Evolutionary conservation across 305 asterid species (phyloP), one percentile per base, ranked within the genome.

Genomic region (Solanum hybrid): DNA sequence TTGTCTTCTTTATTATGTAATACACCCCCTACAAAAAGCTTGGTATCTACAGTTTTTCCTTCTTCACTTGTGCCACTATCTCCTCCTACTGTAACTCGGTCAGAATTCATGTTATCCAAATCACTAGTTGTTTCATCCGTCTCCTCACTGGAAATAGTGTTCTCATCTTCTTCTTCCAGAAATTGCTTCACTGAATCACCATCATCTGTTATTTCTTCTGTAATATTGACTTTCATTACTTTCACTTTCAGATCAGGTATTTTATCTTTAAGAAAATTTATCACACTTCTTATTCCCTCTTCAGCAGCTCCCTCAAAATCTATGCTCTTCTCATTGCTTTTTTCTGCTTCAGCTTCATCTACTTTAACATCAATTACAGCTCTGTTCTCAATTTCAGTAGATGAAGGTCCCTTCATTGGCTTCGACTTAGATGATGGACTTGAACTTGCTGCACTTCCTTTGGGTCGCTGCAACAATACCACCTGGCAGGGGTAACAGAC

Each of bases 1-100:
- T 60, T 88, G 34, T 94, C 97, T 79, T 95, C 99, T 92, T 94
- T 95, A 90, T 95, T 94, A 89, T 95, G 99, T 84, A 95, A 89
- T 88, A 97, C 95, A 87, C 99, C 99, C 90, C 99, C 99, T 85
- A 97, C 92, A 89, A 95, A 95, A 85, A 96, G 97, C 92, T 95
- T 97, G 92, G 91, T 92, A 90, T 95, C 99, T 90, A 93, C 89
- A 92, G 92, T 92, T 87, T 92, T 93, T 88, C 90, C 97, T 89
- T 95, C 96, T 90, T 93, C 97, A 78, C 78, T 76, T 5, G 88
- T 88, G 78, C 92, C 94, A 37, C 91, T 89, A 90, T 96, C 95
- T 79, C 93, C 97, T 86, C 90, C 93, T 11, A 94, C 88, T 38
- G 94, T 66, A 92, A 93, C 93, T 90, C 88, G 93, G 90, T 96